phyloP scores from a whole-genome alignment of 805 yeast genomes.

The Myxozyma neotropica region DNA sequence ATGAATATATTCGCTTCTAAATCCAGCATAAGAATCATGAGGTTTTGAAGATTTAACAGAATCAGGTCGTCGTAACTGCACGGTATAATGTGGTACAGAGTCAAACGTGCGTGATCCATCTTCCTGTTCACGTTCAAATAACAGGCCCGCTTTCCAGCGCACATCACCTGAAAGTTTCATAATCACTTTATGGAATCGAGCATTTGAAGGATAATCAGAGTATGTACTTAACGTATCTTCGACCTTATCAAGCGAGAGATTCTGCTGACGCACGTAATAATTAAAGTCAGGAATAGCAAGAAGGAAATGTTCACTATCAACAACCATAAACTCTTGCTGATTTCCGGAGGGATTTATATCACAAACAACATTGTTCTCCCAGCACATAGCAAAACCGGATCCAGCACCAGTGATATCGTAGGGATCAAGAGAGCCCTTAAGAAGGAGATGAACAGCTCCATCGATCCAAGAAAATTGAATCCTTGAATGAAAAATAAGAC shows the following conservation, averaged over 20 bases:
- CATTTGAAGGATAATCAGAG: conserved; percentile 33
- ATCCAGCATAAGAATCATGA: conserved; percentile 82
- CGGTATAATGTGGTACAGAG: conserved; percentile 65
- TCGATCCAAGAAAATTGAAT: conserved; percentile 49
- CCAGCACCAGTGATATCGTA: conserved; percentile 65
- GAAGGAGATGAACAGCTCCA: conserved; percentile 45
- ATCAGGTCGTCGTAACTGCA: conserved; percentile 60
- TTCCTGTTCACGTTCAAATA: conserved; percentile 65
- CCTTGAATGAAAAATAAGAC: conserved; percentile 76
- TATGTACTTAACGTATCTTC: conserved; percentile 30
- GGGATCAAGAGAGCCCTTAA: conserved; percentile 68
- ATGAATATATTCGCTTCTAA: conserved; percentile 81
- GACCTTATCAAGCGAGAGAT: conserved; percentile 33
- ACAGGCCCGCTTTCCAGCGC: conserved; percentile 73
- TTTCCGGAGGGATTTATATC: conserved; percentile 66
- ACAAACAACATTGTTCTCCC: conserved; percentile 63
- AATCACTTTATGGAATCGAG: conserved; percentile 49
- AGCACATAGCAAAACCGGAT: conserved; percentile 77
- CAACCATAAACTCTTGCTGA: conserved; percentile 66
- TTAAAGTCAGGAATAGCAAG: conserved; percentile 74
- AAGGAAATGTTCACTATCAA: conserved; percentile 61
- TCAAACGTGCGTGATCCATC: conserved; percentile 49
- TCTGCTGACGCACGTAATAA: conserved; percentile 49
- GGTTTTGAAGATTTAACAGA: conserved; percentile 49
- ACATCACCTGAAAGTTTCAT: conserved; percentile 70